phyloP scores from a whole-genome alignment of 768 basidiomycete species.

The Russula dissimulans region DNA sequence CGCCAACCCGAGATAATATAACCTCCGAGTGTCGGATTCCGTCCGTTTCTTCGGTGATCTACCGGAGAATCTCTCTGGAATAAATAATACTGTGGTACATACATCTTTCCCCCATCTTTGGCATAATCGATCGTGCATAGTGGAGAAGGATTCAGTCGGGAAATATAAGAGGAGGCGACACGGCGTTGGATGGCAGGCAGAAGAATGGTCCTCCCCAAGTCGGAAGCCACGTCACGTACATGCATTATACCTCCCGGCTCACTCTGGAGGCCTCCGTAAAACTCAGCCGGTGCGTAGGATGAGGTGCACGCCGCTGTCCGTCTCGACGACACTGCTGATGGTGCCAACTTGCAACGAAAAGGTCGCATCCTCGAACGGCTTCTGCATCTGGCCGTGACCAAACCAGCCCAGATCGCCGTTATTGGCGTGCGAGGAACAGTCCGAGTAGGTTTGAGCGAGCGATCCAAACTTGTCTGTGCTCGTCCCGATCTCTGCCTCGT shows the following conservation, averaged over 20 bases:
- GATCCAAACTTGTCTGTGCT: slow-evolving; percentile 54
- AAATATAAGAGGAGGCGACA: neutral
- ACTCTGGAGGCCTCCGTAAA: neutral
- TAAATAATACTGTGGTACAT: neutral
- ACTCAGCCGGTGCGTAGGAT: slow-evolving; percentile 75
- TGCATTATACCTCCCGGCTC: no score
- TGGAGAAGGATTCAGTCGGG: neutral
- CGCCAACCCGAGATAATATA: no score
- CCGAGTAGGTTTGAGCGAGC: slow-evolving; percentile 70
- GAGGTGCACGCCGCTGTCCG: slow-evolving; percentile 93
- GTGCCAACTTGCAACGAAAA: slow-evolving; percentile 62
- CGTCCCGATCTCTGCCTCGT: slow-evolving; percentile 52
- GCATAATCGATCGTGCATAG: neutral
- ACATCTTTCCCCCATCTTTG: neutral
- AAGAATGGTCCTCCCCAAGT: neutral
- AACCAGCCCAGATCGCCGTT: slow-evolving; percentile 89
- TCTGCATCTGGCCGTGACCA: slow-evolving; percentile 86
- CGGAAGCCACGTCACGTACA: neutral
- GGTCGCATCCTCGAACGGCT: slow-evolving; percentile 88
- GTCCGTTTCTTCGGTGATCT: neutral
- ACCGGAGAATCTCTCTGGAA: neutral
- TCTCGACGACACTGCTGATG: slow-evolving; percentile 74
- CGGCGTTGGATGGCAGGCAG: neutral
- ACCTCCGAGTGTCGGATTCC: no score
- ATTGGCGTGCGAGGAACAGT: slow-evolving; percentile 79